Base-by-base conservation (phyloP, 768 basidiomycete genomes). In the Lactarius deliciosus region DNA sequence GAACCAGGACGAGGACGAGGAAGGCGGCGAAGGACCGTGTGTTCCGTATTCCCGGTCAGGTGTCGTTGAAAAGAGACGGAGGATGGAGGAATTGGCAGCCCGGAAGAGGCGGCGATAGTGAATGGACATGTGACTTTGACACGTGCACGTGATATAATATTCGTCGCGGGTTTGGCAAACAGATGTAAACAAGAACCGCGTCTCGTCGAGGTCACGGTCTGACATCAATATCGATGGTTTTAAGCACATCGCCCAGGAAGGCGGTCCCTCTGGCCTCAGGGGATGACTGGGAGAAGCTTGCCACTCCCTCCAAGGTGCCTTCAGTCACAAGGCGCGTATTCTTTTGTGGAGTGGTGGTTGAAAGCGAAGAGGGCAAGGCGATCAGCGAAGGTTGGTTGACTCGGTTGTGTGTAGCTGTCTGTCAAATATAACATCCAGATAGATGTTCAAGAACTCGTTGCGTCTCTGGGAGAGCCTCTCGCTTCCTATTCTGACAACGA, bases 311-410 rank as follows among this genome's bases (percentile, higher is more conserved):
- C 50, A 76, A 77, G 20, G 74, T 72, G 11, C 73, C 78, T 38
- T 75, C 78, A 60, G 71, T 85, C 69, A 95, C 90, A 7, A 88
- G 83, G 75, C 89, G 94, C 74, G 91, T 89, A 30, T 96, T 96
- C 76, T 90, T 90, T 74, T 92, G 91, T 73, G 92, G 91, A 54
- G 91, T 96, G 22, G 91, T 96, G 16, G 88, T 96, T 36, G 94
- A 97, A 78, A 87, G 86, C 60, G 89, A 89, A 69, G 82, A 85
- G 69, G 90, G 89, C 7, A 83, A 80, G 71, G 81, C 85, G 65
- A 82, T 91, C 59, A 82, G 86, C 45, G 85, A 87, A 76, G 90
- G 91, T 87, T 75, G 73, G 76, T 75, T 10, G 25, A 28, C 16
- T 56, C 57, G 30, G 34, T 11, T 58, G n/a, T 22, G 13, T 62